These are phyloP conservation scores for Xylaria flabelliformis DNA, from an alignment of 495 filamentous ascomycete species.

Conservation along the genomic window DNA sequence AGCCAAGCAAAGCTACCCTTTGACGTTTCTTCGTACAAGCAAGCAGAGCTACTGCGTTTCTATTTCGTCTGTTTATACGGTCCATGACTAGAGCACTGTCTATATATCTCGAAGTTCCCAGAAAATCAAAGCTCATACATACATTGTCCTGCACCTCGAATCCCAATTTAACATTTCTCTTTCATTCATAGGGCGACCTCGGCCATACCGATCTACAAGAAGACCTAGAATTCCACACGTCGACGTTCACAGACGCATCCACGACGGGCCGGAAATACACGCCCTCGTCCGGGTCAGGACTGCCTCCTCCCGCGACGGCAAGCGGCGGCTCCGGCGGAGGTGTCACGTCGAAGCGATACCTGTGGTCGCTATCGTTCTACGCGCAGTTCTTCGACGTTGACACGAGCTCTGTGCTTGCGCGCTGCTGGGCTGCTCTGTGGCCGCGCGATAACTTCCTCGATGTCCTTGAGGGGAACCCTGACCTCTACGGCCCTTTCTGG, in stretches of 20 bases:
- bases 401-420: slow-evolving; percentile 81
- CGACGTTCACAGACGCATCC: slow-evolving; percentile 64
- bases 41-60: background rate
- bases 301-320: slow-evolving; percentile 68
- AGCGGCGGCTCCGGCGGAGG: slow-evolving; percentile 51
- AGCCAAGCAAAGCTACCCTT: background rate
- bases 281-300: slow-evolving; percentile 57
- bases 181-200: slow-evolving; percentile 77
- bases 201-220: slow-evolving; percentile 98
- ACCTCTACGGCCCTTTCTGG: slow-evolving; percentile 95
- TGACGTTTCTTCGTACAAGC: background rate
- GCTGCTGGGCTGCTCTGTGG: slow-evolving; percentile 84
- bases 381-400: slow-evolving; percentile 98
- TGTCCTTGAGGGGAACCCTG: slow-evolving; percentile 94
- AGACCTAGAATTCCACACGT: slow-evolving; percentile 98
- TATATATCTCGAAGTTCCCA: too few relatives aligned
- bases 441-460: slow-evolving; percentile 94
- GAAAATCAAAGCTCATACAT: background rate
- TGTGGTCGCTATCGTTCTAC: slow-evolving; percentile 94
- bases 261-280: slow-evolving; percentile 54
- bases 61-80: background rate
- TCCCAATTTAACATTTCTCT: slow-evolving; percentile 28
- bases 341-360: slow-evolving; percentile 75
- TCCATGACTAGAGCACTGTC: background rate
- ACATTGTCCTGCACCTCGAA: background rate